These are phyloP conservation scores for Echinosophora koreensis DNA, from an alignment of 306 rosid species.

Conservation along the genomic window DNA sequence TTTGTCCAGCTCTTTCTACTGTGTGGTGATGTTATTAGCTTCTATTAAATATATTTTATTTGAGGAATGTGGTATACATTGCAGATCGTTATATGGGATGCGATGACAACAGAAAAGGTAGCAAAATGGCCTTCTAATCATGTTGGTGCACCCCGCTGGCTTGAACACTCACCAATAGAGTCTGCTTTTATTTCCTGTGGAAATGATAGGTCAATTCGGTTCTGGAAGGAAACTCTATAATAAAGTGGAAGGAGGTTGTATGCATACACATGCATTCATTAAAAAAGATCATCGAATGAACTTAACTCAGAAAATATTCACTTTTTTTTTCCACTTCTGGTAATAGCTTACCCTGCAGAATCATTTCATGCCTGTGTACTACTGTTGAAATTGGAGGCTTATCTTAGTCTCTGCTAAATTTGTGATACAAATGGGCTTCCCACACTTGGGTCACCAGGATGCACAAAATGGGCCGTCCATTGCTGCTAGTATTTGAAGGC, in stretches of 20 bases:
- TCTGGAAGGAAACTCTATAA: conserved; percentile 78
- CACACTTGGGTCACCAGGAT: no score
- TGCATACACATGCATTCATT: conserved; percentile 11
- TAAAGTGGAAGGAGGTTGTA: conserved; percentile 23
- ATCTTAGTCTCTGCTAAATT: neutral
- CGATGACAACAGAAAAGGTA: conserved; percentile 79
- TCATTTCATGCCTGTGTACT: neutral
- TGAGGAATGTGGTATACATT: conserved; percentile 41
- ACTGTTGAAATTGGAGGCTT: conserved; percentile 9
- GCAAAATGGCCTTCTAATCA: conserved; percentile 94
- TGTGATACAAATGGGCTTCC: no score
- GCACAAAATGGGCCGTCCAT: no score
- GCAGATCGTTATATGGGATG: conserved; percentile 93
- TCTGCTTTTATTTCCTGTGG: conserved; percentile 86
- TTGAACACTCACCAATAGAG: conserved; percentile 83
- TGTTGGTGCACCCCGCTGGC: conserved; percentile 90
- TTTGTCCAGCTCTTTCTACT: conserved; percentile 49
- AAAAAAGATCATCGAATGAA: conserved; percentile 16
- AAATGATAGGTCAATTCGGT: conserved; percentile 82
- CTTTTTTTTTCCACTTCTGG: neutral
- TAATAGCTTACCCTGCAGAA: conserved; percentile 14
- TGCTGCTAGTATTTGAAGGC: no score
- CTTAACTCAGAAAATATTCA: neutral
- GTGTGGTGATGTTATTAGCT: conserved; percentile 7
- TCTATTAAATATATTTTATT: conserved; percentile 37